Percentiles rank a stretch among this genome's conserved stretches.
Conservation (phyloP, 805 yeast species). For the Barnettozyma vustinii region DNA sequence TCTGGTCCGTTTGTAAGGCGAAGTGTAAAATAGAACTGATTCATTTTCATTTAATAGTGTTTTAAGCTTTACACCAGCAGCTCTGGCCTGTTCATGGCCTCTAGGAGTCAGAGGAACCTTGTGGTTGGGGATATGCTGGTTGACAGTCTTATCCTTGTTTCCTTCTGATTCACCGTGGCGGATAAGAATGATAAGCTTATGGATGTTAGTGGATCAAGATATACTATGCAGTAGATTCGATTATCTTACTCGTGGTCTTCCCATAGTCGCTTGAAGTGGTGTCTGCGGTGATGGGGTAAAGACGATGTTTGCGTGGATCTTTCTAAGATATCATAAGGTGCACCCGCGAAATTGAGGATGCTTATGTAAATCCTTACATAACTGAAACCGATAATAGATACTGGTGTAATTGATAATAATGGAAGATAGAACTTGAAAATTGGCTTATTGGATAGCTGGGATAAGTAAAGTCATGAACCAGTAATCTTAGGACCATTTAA, state of each 20-base stretch:
- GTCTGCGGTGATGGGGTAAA: background rate
- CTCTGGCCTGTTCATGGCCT: slow-evolving; percentile 61
- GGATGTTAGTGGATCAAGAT: background rate
- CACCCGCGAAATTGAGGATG: background rate
- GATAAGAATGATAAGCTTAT: slow-evolving; percentile 58
- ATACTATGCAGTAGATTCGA: background rate
- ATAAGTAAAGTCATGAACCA: too few relatives aligned
- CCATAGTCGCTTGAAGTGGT: slow-evolving; percentile 9
- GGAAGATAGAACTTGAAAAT: too few relatives aligned
- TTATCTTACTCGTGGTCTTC: slow-evolving; percentile 23
- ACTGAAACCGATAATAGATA: too few relatives aligned
- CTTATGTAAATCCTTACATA: background rate
- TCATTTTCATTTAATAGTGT: slow-evolving; percentile 42
- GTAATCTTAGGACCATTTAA: too few relatives aligned
- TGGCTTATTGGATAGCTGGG: too few relatives aligned
- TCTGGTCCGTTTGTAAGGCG: slow-evolving; percentile 81
- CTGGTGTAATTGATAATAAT: too few relatives aligned
- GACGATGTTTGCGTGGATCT: background rate
- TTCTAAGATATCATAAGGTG: background rate
- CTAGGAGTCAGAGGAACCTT: slow-evolving; percentile 62
- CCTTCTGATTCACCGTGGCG: slow-evolving; percentile 95
- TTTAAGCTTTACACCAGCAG: slow-evolving; percentile 53
- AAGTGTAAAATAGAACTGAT: slow-evolving; percentile 70
- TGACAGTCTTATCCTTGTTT: slow-evolving; percentile 77
- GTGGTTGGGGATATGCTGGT: slow-evolving; percentile 76